Base-by-base conservation (phyloP, 352 stramenopile genomes). In the Pythium dissimile region DNA sequence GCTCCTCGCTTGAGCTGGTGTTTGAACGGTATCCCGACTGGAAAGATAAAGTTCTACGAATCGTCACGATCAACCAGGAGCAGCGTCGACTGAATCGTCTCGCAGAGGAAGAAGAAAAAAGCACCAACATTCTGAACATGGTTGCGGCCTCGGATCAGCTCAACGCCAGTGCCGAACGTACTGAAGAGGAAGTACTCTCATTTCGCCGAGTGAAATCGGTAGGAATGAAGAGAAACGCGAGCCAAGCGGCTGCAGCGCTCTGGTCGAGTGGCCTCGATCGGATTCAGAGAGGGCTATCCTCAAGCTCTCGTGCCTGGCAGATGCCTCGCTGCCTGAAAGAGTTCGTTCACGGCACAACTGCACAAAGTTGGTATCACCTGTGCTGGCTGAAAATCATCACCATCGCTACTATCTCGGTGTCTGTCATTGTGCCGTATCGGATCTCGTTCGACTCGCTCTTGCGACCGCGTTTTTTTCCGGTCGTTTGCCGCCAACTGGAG, bases 11-110 rank as follows among this genome's bases (percentile, higher is more conserved):
- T 2, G 77, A 92, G 39, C 64, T 80, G 7, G 77, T 89, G 0
- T 92, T 92, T 54, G 71, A 85, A 35, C 67, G 73, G 4, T 88
- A 89, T 32, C 82, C 77, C 1, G 64, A 78, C 5, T 89, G 81
- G 81, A 92, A 92, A 37, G 52, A 71, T 12, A 88, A 83, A 56
- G 81, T 89, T 2, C 50, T 88, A 24, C 77, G 75, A 0, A 83
- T 89, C 32, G 75, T 81, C 30, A 81, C 70, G 6, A 50, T 88
- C 16, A 66, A 89, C 18, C 65, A 82, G 35, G 70, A 88, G 41
- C 70, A 86, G 28, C 49, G 77, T 18, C 69, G 77, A 0, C 49
- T 88, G 1, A 77, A 71, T 15, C 69, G 76, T 12, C 62, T 86
- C 5, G 59, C 71, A 5, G 61, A 64, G 5, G 50, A 76, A 31